Base-by-base conservation (phyloP, 177 flowering plant genomes). In the Telopea speciosissima region DNA sequence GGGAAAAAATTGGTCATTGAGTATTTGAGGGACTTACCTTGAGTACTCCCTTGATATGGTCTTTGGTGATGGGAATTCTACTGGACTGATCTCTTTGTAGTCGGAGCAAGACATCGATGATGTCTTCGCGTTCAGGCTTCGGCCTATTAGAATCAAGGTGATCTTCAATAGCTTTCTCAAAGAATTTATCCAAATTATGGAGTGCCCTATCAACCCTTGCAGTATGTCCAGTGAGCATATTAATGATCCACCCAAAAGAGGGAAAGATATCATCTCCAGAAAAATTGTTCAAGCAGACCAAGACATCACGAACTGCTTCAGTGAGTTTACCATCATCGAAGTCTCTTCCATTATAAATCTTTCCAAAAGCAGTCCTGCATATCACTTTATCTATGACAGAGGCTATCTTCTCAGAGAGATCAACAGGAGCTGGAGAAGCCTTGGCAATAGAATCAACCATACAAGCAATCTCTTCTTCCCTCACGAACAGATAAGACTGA, bases 31-130 rank as follows among this genome's bases (percentile, higher is more conserved):
- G 40, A 36, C 40, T 67, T 61, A 68, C 75, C 70, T 62, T 45
- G 26, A 73, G 25, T n/a, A 73, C 36, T 2, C 62, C 61, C 33
- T 73, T 67, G 75, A 67, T 68, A 33, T 62, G 24, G 23, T 67
- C 62, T 22, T 24, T 67, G 12, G 60, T 66, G 24, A 67, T 5
- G 6, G 19, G 60, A 60, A 67, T 3, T 21, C 9, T 16, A n/a
- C 24, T 58, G 8, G 22, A 19, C n/a, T 58, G 22, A 58, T 68
- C 62, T 44, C 33, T 62, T 45, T 31, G n/a, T 7, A 73, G n/a
- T 22, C 70, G 16, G 24, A 73, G 65, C 42, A 67, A 22, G 17
- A 62, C 62, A 63, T 73, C 75, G 1, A 61, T 26, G 5, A 63
- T 23, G 24, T 73, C 70, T 63, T 70, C 73, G 19, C 65, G 52